Percentiles rank a stretch among this genome's conserved stretches.
phyloP scores from a whole-genome alignment of 148 eudicot species.

The Diospyros kaki region DNA sequence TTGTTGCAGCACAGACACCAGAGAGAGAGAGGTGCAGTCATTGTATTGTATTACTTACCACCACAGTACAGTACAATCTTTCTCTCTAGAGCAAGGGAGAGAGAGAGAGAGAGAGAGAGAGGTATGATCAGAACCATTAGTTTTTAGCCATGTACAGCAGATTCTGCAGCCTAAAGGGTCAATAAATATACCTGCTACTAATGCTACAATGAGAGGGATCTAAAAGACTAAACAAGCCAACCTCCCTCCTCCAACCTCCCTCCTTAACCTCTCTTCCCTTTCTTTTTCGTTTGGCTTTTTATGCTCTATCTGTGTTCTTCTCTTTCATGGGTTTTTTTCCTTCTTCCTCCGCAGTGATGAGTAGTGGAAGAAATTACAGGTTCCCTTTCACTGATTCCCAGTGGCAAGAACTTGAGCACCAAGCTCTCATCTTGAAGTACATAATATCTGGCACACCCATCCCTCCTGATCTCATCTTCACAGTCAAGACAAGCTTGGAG shows the following conservation, averaged over 20 bases:
- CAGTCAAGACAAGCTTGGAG: conserved; percentile 62
- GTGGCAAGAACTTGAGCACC: conserved; percentile 94
- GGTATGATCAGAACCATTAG: conserved; percentile 57
- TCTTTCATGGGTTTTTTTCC: background rate
- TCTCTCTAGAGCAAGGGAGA: conserved; percentile 9
- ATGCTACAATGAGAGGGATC: background rate
- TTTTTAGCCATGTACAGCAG: conserved; percentile 66
- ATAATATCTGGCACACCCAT: conserved; percentile 89
- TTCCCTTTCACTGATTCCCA: conserved; percentile 85
- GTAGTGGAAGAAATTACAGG: conserved; percentile 30
- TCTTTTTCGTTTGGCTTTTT: no score
- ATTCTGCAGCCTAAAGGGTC: conserved; percentile 72
- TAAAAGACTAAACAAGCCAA: background rate
- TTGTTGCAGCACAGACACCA: conserved; percentile 42
- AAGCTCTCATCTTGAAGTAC: conserved; percentile 85
- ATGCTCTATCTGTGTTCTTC: background rate
- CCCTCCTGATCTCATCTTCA: conserved; percentile 85
- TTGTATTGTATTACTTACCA: background rate
- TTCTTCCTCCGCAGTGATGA: conserved; percentile 1
- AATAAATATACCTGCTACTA: conserved; percentile 39
- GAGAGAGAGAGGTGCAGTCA: conserved; percentile 35
- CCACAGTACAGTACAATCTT: conserved; percentile 8
- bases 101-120: conserved; percentile 24
- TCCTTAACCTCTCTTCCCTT: background rate
- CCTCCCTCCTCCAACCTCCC: background rate